Evolutionary conservation across 2,329 filamentous ascomycete species (phyloP).

Genomic region (Thelonectria blattea): DNA sequence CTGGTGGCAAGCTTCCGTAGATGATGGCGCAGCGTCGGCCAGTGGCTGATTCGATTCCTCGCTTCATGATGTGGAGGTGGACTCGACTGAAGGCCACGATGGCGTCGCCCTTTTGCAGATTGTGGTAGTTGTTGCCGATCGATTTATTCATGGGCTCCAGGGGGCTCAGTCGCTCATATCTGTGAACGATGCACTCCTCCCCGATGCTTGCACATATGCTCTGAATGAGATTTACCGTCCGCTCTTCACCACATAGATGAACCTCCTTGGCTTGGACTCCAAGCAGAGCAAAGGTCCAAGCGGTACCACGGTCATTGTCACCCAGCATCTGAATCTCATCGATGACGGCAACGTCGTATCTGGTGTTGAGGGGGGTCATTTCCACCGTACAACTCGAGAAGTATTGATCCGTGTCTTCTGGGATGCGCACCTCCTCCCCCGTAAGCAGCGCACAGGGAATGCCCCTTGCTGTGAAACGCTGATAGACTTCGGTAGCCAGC

Average conservation of each 20-base stretch:
- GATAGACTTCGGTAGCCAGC: constrained; percentile 92
- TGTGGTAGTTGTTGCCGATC: constrained; percentile 66
- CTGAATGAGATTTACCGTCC: constrained; percentile 79
- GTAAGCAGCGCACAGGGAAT: constrained; percentile 82
- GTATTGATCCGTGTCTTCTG: constrained; percentile 60
- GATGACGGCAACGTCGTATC: constrained; percentile 88
- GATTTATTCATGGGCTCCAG: constrained; percentile 70
- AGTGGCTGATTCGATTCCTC: constrained; percentile 75
- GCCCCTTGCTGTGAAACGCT: constrained; percentile 81
- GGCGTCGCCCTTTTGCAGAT: constrained; percentile 86
- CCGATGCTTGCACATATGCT: constrained; percentile 79
- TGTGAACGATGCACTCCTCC: constrained; percentile 81
- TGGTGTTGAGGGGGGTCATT: constrained; percentile 67
- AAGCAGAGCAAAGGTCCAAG: constrained; percentile 90
- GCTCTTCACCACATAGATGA: constrained; percentile 90
- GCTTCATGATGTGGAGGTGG: constrained; percentile 80
- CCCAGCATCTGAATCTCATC: constrained; percentile 99
- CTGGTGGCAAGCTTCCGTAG: constrained; percentile 89
- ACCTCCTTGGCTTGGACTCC: constrained; percentile 88
- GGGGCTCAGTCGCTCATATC: constrained; percentile 83
- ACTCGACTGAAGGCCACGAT: constrained; percentile 86
- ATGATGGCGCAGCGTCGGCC: constrained; percentile 87
- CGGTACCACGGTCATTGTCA: constrained; percentile 80
- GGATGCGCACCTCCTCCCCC: constrained; percentile 83
- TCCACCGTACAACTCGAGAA: constrained; percentile 93